Evolutionary conservation across 345 rosid genomes (phyloP), one percentile per base, ranked within the genome.

Genomic region (Populus pruinosa): DNA sequence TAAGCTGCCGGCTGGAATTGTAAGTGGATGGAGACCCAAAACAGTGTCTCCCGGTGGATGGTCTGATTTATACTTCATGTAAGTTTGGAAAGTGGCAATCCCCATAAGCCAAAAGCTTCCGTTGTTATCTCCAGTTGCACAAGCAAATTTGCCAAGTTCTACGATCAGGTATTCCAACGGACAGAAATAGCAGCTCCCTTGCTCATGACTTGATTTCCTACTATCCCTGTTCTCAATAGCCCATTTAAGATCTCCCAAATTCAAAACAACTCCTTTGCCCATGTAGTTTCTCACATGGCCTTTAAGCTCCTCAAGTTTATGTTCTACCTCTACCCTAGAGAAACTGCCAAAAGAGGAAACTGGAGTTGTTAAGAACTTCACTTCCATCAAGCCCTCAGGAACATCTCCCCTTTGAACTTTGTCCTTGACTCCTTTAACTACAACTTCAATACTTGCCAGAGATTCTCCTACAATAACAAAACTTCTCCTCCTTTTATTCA

Each of bases 241-340:
- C 91, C 94, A 92, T 67, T 87, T 86, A 20, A 95, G 89, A 89
- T 95, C 97, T 71, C 97, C 97, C 17, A 94, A 81, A 72, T 90
- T 87, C 65, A 94, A 85, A 66, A 92, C 84, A 63, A 87, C 84
- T 63, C 92, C 96, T 64, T 78, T 77, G 35, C 89, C 80, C 59
- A 87, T 77, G 72, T 77, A 84, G 62, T 83, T 87, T 70, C 84
- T 86, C 47, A 91, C 83, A 5, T 70, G 78, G 61, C 70, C 81
- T 83, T 78, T 88, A 27, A 94, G 72, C 76, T 89, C 98, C 72
- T 87, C 88, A 23, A 91, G 76, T 74, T 87, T 92, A 25, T 80
- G 83, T 73, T 91, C 92, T 67, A 88, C 86, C 41, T 87, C 94
- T 33, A 86, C 81, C 73, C 89, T 84, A 41, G 86, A 86, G 5